phyloP scores from a whole-genome alignment of 75 land plant genomes.

The Cunninghamia lanceolata region DNA sequence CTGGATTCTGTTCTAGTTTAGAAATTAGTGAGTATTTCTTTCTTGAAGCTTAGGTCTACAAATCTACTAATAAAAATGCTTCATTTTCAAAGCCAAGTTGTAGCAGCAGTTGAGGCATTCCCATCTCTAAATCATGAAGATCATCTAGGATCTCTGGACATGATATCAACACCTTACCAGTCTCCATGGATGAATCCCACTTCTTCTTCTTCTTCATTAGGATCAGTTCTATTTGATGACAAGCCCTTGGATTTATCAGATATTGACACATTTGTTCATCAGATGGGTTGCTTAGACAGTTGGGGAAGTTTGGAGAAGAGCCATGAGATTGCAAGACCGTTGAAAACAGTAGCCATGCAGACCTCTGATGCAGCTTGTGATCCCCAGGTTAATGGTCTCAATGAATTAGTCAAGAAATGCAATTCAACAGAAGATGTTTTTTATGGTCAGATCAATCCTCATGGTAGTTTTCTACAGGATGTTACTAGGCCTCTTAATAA shows the following conservation, averaged over 20 bases:
- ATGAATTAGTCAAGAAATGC: neutral
- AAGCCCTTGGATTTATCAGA: neutral
- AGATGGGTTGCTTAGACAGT: constrained; percentile 1
- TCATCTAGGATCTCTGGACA: neutral
- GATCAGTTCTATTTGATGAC: neutral
- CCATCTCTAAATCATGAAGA: neutral
- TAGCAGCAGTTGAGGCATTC: constrained; percentile 2
- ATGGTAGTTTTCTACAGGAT: neutral
- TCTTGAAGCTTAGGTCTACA: neutral
- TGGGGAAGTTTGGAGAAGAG: neutral
- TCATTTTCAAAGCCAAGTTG: neutral
- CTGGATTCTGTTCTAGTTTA: neutral
- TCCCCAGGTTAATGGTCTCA: constrained; percentile 5
- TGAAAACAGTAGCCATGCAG: neutral
- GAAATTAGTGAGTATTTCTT: neutral
- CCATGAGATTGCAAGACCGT: neutral
- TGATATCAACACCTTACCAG: neutral
- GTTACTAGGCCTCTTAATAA: neutral
- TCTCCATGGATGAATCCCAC: constrained; percentile 10
- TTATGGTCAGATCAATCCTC: neutral
- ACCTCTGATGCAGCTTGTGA: neutral
- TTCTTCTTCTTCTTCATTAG: neutral
- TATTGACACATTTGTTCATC: constrained; percentile 1
- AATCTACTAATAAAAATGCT: neutral
- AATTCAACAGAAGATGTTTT: neutral